Percentiles rank a stretch among this genome's conserved stretches.
Evolutionary conservation across 345 rosid genomes (phyloP).

Genomic region (Rhizophora apiculata): DNA sequence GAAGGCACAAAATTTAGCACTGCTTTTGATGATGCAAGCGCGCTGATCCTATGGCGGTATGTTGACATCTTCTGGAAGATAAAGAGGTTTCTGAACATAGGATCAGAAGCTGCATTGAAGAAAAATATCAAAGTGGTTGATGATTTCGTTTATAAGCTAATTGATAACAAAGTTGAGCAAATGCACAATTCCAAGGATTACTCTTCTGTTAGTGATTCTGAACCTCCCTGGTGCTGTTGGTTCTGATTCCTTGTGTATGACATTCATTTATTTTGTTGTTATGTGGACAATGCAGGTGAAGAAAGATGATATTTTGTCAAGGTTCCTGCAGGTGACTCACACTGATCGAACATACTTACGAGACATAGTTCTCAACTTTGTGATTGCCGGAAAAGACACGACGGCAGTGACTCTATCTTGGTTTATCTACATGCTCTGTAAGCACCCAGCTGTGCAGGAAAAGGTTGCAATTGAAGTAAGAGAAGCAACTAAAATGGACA

Average conservation of each 20-base stretch:
- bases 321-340: conserved; percentile 45
- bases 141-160: conserved; percentile 48
- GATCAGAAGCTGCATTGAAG: conserved; percentile 52
- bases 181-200: conserved; percentile 31
- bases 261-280: not conserved
- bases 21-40: conserved; percentile 66
- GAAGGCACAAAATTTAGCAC: conserved; percentile 35
- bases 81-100: conserved; percentile 52
- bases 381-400: conserved; percentile 68
- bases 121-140: conserved; percentile 37
- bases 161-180: conserved; percentile 40
- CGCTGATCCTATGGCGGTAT: conserved; percentile 42
- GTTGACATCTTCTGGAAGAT: conserved; percentile 54
- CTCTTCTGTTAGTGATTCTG: conserved; percentile 33
- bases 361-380: conserved; percentile 53
- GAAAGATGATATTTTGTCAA: conserved; percentile 58
- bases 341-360: conserved; percentile 43
- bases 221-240: not conserved
- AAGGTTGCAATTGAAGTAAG: conserved; percentile 44
- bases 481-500: conserved; percentile 14
- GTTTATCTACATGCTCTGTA: conserved; percentile 54
- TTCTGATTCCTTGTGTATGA: not conserved
- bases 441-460: conserved; percentile 43
- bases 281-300: conserved; percentile 26
- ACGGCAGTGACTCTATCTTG: conserved; percentile 57